Conservation (phyloP, 2,329 filamentous ascomycete species). For the Zalaria obscura region DNA sequence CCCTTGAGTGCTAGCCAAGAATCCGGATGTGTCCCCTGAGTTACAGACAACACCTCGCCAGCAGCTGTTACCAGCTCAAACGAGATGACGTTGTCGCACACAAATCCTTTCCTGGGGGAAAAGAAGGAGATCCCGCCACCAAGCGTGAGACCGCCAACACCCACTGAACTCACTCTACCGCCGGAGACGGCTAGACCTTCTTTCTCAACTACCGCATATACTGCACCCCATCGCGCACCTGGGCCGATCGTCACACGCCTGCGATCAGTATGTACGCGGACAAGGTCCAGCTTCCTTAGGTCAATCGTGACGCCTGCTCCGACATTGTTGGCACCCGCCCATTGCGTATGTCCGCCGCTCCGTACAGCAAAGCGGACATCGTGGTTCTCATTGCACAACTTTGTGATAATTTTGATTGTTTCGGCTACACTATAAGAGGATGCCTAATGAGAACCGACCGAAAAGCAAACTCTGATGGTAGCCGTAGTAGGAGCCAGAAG, state of each 20-base stretch:
- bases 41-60: not conserved
- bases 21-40: slow-evolving; percentile 21
- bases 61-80: slow-evolving; percentile 8
- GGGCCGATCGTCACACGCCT: not conserved
- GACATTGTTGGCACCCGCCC: slow-evolving; percentile 11
- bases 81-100: slow-evolving; percentile 15
- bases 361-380: slow-evolving; percentile 13
- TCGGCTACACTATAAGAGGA: not conserved
- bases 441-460: too few relatives aligned
- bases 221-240: not conserved
- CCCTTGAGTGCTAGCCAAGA: slow-evolving; percentile 35
- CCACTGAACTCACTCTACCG: slow-evolving; percentile 9
- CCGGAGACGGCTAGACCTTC: slow-evolving; percentile 1
- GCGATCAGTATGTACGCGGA: not conserved
- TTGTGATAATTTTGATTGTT: not conserved
- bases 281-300: slow-evolving; percentile 3
- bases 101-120: slow-evolving; percentile 12
- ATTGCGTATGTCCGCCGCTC: slow-evolving; percentile 14
- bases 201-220: not conserved
- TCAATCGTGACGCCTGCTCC: slow-evolving; percentile 13
- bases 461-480: too few relatives aligned
- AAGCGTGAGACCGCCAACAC: slow-evolving; percentile 14
- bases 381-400: not conserved
- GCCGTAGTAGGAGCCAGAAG: too few relatives aligned
- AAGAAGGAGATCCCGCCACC: slow-evolving; percentile 18